Evolutionary conservation across 257 asterid species (phyloP), one percentile per base, ranked within the genome.

Genomic region (Solanum lycopersicoides): DNA sequence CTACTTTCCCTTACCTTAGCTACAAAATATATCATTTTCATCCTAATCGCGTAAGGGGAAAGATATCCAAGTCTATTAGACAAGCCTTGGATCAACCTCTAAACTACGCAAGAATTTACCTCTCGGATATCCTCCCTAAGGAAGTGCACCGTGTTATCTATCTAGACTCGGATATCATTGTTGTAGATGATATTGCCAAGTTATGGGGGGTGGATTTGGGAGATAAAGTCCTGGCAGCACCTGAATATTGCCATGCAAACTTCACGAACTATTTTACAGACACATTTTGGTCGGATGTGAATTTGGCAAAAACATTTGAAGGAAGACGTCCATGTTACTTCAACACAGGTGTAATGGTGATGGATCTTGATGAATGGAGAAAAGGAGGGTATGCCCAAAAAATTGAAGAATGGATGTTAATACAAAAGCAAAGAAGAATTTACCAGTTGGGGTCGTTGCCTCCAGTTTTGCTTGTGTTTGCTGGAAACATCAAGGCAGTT

Each of bases 321-420:
- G 96, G 98, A 50, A 91, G 96, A 5, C 88, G 72, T 3, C 93
- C 97, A 7, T 95, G 98, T 77, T 95, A 95, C 74, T 95, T 95
- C 92, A 95, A 95, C 94, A 95, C 98, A 0, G 98, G 98, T 0
- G 97, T 95, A 23, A 95, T 95, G 98, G 98, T 95, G 86, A 94
- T 95, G 83, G 96, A 95, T 63, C 89, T 95, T 1, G 93, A 88
- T 7, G 89, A 86, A 39, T 95, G 98, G 98, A 87, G 98, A 45
- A 90, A 83, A 87, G 98, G 98, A 50, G 94, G 93, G 56, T 95
- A 94, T 85, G 91, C 98, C 6, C 91, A 91, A 73, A 92, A 91
- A 42, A 96, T 95, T 12, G 98, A 94, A 88, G 92, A 91, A 32
- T 95, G 98, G 98, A 95, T 95, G 98, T 82, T 90, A n/a, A 90